Conservation (phyloP, 2,329 filamentous ascomycete genomes). For the Penicillium hesseltinei region DNA sequence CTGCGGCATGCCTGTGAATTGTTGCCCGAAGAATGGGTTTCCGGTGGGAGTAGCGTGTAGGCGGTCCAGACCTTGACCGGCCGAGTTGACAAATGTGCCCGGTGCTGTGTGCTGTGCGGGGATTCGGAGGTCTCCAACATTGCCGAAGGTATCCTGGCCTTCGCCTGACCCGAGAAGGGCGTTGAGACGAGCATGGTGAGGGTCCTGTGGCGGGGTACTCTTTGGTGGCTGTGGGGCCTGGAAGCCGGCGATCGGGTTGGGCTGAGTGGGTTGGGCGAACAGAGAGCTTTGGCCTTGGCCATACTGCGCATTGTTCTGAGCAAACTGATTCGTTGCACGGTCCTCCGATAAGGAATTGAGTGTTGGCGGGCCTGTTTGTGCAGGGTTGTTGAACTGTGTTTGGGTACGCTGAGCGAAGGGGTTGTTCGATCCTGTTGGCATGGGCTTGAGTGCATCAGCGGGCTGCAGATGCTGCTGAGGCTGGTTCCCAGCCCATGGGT, state of each 20-base stretch:
- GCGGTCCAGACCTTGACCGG: slow-evolving; percentile 72
- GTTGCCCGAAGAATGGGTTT: slow-evolving; percentile 79
- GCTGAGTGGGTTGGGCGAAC: slow-evolving; percentile 38
- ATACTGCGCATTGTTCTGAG: slow-evolving; percentile 12
- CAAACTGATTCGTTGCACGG: slow-evolving; percentile 12
- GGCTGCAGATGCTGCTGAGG: slow-evolving; percentile 55
- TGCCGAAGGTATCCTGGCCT: slow-evolving; percentile 95
- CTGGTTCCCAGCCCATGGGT: slow-evolving; percentile 76
- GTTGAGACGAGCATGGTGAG: slow-evolving; percentile 73
- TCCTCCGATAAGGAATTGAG: slow-evolving; percentile 39
- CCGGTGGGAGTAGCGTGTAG: slow-evolving; percentile 68
- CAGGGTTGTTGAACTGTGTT: slow-evolving; percentile 50
- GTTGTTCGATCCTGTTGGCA: slow-evolving; percentile 95
- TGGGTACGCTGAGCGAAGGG: slow-evolving; percentile 74
- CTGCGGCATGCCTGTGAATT: slow-evolving; percentile 68
- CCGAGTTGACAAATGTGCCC: slow-evolving; percentile 94
- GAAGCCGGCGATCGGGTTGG: slow-evolving; percentile 39
- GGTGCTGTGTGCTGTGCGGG: slow-evolving; percentile 95
- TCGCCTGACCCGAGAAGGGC: slow-evolving; percentile 81
- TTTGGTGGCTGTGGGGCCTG: slow-evolving; percentile 35
- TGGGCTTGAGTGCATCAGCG: slow-evolving; percentile 66
- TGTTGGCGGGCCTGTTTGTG: slow-evolving; percentile 52
- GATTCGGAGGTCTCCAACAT: slow-evolving; percentile 92
- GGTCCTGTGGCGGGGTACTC: slow-evolving; percentile 46
- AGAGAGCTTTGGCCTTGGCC: slow-evolving; percentile 40